phyloP scores from a whole-genome alignment of 2,329 filamentous ascomycete genomes.

The Colletotrichum sp. region DNA sequence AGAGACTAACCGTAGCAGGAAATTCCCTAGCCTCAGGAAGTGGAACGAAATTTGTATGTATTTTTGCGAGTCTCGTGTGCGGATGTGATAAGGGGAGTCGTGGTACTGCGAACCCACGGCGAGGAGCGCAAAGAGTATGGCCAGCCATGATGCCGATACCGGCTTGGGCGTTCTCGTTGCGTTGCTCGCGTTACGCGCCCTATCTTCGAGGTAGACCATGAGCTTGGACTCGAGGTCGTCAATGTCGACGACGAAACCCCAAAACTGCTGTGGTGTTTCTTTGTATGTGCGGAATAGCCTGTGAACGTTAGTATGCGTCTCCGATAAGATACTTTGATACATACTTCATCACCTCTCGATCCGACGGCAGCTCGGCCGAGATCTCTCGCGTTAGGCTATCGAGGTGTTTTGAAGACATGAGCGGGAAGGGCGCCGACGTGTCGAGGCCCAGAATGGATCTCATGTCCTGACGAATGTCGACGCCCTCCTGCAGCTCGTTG shows the following conservation, averaged over 20 bases:
- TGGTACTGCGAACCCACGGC: conserved; percentile 72
- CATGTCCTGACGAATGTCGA: conserved; percentile 69
- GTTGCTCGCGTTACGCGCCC: conserved; percentile 59
- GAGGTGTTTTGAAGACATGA: conserved; percentile 69
- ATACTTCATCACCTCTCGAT: conserved; percentile 71
- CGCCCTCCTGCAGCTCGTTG: conserved; percentile 55
- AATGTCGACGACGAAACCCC: conserved; percentile 71
- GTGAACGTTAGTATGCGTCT: background rate
- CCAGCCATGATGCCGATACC: conserved; percentile 69
- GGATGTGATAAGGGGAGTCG: conserved; percentile 66
- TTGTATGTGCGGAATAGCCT: conserved; percentile 72
- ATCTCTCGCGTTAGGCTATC: conserved; percentile 66
- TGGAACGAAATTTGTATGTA: conserved; percentile 71
- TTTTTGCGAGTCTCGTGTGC: conserved; percentile 63
- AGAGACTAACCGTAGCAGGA: conserved; percentile 56
- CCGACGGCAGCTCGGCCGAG: conserved; percentile 65
- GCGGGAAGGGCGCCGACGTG: conserved; percentile 69
- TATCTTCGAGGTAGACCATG: conserved; percentile 70
- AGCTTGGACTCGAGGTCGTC: conserved; percentile 69
- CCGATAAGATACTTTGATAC: conserved; percentile 27
- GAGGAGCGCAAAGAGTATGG: conserved; percentile 69
- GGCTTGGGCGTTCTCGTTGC: conserved; percentile 51
- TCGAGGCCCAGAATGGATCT: conserved; percentile 70
- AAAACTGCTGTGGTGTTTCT: conserved; percentile 71
- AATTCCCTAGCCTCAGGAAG: conserved; percentile 68